phyloP scores from a whole-genome alignment of 768 basidiomycete genomes.

The Boletus tylopilopsis region DNA sequence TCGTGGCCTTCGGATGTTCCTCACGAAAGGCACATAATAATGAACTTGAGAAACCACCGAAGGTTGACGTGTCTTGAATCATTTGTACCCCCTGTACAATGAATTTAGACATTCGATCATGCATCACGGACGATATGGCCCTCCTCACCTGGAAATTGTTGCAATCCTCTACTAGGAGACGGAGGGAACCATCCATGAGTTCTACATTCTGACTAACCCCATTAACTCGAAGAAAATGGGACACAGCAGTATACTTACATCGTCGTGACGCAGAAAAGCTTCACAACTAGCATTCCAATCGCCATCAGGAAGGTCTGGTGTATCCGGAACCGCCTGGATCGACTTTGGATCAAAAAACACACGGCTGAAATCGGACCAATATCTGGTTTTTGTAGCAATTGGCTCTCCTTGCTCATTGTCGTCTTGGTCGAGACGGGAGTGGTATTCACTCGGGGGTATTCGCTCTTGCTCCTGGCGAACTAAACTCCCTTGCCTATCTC shows the following conservation, averaged over 20 bases:
- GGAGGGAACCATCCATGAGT: conserved; percentile 66
- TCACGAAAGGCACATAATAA: conserved; percentile 63
- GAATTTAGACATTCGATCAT: not conserved
- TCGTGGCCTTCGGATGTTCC: conserved; percentile 62
- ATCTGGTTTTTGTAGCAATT: conserved; percentile 33
- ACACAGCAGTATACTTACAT: conserved; percentile 38
- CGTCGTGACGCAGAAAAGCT: conserved; percentile 49
- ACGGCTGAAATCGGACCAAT: conserved; percentile 51
- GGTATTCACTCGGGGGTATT: conserved; percentile 55
- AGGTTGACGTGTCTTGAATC: conserved; percentile 55
- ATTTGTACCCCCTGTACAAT: conserved; percentile 62
- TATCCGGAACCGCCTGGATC: conserved; percentile 60
- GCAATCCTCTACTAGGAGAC: conserved; percentile 71
- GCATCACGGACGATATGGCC: not conserved
- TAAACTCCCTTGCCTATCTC: conserved; percentile 45
- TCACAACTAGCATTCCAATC: conserved; percentile 57
- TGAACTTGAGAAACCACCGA: conserved; percentile 61
- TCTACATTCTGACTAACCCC: conserved; percentile 46
- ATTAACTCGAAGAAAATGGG: not conserved
- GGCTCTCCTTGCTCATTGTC: conserved; percentile 8
- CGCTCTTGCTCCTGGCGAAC: conserved; percentile 49
- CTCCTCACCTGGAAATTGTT: conserved; percentile 61
- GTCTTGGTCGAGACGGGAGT: conserved; percentile 36
- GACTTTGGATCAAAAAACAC: conserved; percentile 62
- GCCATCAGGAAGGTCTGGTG: conserved; percentile 44